Evolutionary conservation across 179 eudicot species (phyloP), one percentile per base, ranked within the genome.

Genomic region (Actinidia arguta): DNA sequence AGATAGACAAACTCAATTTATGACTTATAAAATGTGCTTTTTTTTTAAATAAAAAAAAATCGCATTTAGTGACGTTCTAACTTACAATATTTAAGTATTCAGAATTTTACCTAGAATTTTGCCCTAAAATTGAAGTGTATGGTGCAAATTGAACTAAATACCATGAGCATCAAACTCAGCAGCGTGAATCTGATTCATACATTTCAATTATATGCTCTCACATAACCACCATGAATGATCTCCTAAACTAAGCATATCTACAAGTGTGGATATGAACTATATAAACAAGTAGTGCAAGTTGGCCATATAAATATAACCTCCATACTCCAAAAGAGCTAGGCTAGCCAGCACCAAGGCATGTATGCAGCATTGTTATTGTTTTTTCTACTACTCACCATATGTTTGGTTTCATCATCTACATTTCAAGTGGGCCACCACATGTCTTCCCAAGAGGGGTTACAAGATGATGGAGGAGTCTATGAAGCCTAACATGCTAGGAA

Each of bases 381-480:
- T 48, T 6, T 73, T 73, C 27, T 14, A 50, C 51, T 47, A 25
- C 36, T 75, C 64, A 58, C 56, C 4, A 56, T 46, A 25, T 72
- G 20, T 24, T 31, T 71, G 63, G 56, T 79, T 68, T 31, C 42
- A 75, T 78, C 48, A 36, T 25, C 75, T 80, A 73, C 78, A 67
- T 74, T 46, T 22, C 36, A 22, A 10, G 31, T 17, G 22, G 88
- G 82, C 76, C 81, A 18, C 69, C 83, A 47, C 7, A 58, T 85
- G 90, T 88, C 83, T 44, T 48, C 47, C 56, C 13, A 61, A 61
- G 73, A 83, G 86, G 86, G 80, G 64, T 75, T 82, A 68, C 27
- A 73, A 54, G 47, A 76, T 82, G 86, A 84, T 84, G 88, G 87
- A 80, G 39, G 27, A 48, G 81, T 79, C 66, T n/a, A 58, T 55